Conservation (phyloP, 202 grass and related monocot species). For the Musa balbisiana region DNA sequence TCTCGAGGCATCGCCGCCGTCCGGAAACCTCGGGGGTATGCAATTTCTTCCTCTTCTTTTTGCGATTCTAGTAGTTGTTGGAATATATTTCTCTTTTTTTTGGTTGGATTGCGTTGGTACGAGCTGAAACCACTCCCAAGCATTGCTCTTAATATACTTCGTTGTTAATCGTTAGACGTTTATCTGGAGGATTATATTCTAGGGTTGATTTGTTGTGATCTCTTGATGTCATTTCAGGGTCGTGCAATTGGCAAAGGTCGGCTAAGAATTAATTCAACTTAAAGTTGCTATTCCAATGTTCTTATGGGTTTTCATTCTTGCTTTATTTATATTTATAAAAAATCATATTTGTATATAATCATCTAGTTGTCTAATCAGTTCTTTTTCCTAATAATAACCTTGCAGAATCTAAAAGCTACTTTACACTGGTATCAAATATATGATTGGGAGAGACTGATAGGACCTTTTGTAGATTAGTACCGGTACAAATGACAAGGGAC, state of each 20-base stretch:
- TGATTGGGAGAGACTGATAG: neutral
- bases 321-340: no score
- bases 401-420: no score
- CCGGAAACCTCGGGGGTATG: slow-evolving; percentile 43
- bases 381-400: no score
- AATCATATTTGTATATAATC: no score
- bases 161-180: neutral
- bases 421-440: neutral
- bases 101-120: neutral
- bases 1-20: neutral
- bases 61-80: neutral
- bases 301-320: no score
- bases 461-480: slow-evolving; percentile 48
- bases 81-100: neutral
- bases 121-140: neutral
- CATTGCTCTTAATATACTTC: neutral
- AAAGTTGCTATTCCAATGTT: no score
- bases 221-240: neutral
- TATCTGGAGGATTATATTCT: neutral
- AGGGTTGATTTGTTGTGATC: neutral
- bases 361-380: no score
- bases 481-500: slow-evolving; percentile 69
- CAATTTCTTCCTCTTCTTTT: neutral
- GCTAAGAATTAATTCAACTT: no score
- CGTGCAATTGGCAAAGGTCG: neutral